phyloP scores from a whole-genome alignment of 176 grass and related monocot genomes.

The Triticum dicoccoides region DNA sequence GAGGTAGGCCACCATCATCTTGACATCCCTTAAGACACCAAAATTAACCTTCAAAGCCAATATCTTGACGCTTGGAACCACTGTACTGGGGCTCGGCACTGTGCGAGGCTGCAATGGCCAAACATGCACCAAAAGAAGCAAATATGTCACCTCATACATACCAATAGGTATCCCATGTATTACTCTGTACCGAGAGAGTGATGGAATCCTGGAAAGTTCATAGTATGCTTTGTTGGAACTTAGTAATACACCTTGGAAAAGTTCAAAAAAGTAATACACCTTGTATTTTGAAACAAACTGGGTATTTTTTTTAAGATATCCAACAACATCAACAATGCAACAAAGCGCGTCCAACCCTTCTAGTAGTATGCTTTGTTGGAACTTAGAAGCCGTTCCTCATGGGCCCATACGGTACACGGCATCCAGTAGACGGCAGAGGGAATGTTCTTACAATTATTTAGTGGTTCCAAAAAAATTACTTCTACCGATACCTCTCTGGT shows the following conservation, averaged over 20 bases:
- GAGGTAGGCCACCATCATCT: conserved; percentile 12
- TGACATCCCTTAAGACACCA: not conserved
- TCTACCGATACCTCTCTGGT: not conserved
- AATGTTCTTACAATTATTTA: not conserved
- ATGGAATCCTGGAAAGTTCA: not conserved
- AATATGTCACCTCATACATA: not conserved
- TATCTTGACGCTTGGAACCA: not conserved
- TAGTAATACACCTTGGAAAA: no score
- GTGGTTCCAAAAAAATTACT: not conserved
- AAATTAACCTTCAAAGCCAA: conserved; percentile 7
- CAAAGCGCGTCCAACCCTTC: no score
- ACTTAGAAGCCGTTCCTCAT: no score
- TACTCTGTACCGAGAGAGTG: not conserved
- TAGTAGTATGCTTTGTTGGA: no score
- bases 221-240: not conserved
- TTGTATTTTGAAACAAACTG: no score
- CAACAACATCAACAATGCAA: no score
- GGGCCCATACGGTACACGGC: no score
- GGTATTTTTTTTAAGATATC: no score
- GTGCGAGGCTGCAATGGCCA: not conserved
- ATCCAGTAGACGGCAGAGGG: no score
- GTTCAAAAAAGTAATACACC: no score
- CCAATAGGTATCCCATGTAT: not conserved
- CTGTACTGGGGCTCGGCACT: not conserved
- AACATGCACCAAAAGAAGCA: not conserved